Percentiles rank a stretch among this genome's conserved stretches.
Evolutionary conservation across 2,329 filamentous ascomycete species (phyloP).

Genomic region (Geosmithia morbida): DNA sequence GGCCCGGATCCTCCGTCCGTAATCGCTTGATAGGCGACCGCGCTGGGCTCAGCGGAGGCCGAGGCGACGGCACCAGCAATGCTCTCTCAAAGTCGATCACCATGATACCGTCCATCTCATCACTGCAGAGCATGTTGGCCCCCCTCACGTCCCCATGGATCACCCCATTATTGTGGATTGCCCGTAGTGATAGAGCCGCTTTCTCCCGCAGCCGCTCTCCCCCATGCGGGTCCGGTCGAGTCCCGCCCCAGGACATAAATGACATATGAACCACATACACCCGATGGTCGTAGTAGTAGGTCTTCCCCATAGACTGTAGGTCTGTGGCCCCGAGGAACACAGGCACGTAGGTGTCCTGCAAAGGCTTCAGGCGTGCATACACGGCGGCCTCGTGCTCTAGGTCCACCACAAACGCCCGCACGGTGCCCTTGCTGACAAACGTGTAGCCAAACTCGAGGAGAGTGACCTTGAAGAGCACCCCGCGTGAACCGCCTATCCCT

Average conservation of each 20-base stretch:
- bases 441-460: slow-evolving; percentile 25
- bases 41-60: slow-evolving; percentile 4
- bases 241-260: slow-evolving; percentile 15
- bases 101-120: slow-evolving; percentile 10
- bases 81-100: slow-evolving; percentile 17
- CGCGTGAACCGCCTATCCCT: slow-evolving; percentile 14
- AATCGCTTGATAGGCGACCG: neutral
- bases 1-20: too few species aligned
- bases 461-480: slow-evolving; percentile 24
- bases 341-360: slow-evolving; percentile 19
- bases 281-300: slow-evolving; percentile 16
- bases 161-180: slow-evolving; percentile 12
- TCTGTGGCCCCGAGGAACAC: slow-evolving; percentile 22
- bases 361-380: slow-evolving; percentile 15
- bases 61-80: slow-evolving; percentile 6
- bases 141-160: slow-evolving; percentile 10
- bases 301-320: slow-evolving; percentile 14
- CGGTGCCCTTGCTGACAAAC: slow-evolving; percentile 25
- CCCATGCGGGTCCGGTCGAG: neutral
- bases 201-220: neutral
- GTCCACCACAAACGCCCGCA: slow-evolving; percentile 13
- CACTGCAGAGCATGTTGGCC: slow-evolving; percentile 13
- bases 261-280: slow-evolving; percentile 17
- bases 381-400: slow-evolving; percentile 19
- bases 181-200: neutral